These are phyloP conservation scores for Jaenimonas drosophilae DNA, from an alignment of 208 protist genomes.

Conservation along the genomic window DNA sequence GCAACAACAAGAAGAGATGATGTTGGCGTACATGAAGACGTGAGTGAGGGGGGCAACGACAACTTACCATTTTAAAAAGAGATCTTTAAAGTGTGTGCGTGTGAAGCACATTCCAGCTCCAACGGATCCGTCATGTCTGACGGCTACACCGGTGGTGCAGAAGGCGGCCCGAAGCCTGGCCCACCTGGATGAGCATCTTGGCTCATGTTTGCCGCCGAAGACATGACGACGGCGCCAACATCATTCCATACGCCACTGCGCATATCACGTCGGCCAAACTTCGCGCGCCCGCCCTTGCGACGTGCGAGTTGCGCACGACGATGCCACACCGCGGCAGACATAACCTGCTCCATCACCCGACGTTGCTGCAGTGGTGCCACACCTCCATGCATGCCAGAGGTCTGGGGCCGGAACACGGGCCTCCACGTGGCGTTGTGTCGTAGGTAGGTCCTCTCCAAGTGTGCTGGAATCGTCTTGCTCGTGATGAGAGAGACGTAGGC, in stretches of 20 bases:
- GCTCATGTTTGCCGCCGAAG: conserved; percentile 21
- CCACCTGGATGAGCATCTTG: conserved; percentile 34
- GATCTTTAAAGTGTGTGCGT: not conserved
- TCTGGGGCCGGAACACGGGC: conserved; percentile 56
- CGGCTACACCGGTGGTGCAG: conserved; percentile 36
- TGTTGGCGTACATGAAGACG: too few species aligned
- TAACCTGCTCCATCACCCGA: conserved; percentile 60
- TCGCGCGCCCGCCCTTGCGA: conserved; percentile 69
- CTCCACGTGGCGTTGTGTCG: conserved; percentile 79
- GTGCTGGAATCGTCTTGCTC: conserved; percentile 66
- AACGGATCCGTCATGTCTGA: not conserved
- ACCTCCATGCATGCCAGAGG: conserved; percentile 44
- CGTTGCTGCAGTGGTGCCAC: conserved; percentile 64
- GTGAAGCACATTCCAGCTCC: not conserved
- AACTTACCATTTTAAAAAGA: too few species aligned
- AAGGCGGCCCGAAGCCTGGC: conserved; percentile 27
- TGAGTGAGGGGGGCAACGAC: too few species aligned
- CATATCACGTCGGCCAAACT: conserved; percentile 45
- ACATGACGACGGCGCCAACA: conserved; percentile 43
- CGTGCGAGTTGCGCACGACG: conserved; percentile 46
- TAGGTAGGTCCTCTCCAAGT: conserved; percentile 73
- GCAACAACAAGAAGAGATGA: too few species aligned
- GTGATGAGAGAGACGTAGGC: conserved; percentile 80
- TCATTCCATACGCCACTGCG: conserved; percentile 69
- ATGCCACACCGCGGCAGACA: conserved; percentile 48